Conservation (phyloP, 1,284 basidiomycete species). For the Gastroboletus turbinatus region DNA sequence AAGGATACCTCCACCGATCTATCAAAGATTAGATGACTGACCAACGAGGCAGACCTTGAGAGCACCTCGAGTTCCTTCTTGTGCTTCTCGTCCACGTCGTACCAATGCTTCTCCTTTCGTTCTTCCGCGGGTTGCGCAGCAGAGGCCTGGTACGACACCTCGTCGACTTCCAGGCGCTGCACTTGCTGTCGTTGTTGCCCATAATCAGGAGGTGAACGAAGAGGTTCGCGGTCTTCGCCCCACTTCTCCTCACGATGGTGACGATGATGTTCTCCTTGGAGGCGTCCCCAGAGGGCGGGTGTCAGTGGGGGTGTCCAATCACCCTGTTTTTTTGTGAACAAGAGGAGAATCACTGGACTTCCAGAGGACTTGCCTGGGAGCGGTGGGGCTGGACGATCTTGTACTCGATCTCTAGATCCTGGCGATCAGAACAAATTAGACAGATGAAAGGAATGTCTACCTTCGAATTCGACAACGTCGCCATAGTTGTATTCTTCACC, state of each 20-base stretch:
- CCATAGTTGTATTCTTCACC: slow-evolving; percentile 58
- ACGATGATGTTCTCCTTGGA: slow-evolving; percentile 37
- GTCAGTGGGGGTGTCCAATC: slow-evolving; percentile 64
- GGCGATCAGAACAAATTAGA: slow-evolving; percentile 13
- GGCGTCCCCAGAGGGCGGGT: slow-evolving; percentile 67
- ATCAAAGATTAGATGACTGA: slow-evolving; percentile 8
- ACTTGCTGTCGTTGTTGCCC: slow-evolving; percentile 31
- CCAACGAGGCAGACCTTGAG: background rate
- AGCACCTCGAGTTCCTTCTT: slow-evolving; percentile 61
- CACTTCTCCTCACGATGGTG: slow-evolving; percentile 19
- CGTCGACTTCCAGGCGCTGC: slow-evolving; percentile 25
- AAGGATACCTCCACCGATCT: slow-evolving; percentile 66
- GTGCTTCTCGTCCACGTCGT: slow-evolving; percentile 37
- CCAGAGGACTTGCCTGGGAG: slow-evolving; percentile 50
- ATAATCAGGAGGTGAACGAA: slow-evolving; percentile 23
- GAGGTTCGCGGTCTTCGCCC: slow-evolving; percentile 15
- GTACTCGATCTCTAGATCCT: slow-evolving; percentile 51
- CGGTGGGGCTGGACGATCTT: slow-evolving; percentile 70
- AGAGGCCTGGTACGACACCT: slow-evolving; percentile 35
- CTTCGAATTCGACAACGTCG: slow-evolving; percentile 58
- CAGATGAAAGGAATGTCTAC: slow-evolving; percentile 32
- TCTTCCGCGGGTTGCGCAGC: slow-evolving; percentile 41
- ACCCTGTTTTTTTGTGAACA: slow-evolving; percentile 37
- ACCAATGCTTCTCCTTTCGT: slow-evolving; percentile 58
- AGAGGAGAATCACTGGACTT: background rate